Conservation (phyloP, 345 rosid species). For the Salix koriyanagi region DNA sequence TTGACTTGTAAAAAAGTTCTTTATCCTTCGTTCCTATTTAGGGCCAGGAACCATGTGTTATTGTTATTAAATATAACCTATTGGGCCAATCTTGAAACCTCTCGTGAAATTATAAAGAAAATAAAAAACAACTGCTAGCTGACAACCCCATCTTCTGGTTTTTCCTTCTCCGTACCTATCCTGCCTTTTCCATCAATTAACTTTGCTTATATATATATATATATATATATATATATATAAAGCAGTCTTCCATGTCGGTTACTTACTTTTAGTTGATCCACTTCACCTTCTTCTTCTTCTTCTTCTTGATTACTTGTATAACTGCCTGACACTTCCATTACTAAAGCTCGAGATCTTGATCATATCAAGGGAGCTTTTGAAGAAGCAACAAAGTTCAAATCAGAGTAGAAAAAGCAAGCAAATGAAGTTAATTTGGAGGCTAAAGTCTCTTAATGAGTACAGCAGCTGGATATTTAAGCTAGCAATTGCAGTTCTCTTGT, state of each 20-base stretch:
- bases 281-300: conserved; percentile 1
- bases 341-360: conserved; percentile 5
- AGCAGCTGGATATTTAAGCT: conserved; percentile 51
- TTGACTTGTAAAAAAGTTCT: too few species aligned
- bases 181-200: not conserved
- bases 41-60: too few species aligned
- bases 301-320: not conserved
- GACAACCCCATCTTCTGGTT: not conserved
- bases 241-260: conserved; percentile 4
- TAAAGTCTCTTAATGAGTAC: conserved; percentile 37
- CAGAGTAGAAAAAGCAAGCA: not conserved
- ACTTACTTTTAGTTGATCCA: not conserved
- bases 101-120: not conserved
- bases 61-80: too few species aligned
- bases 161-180: not conserved
- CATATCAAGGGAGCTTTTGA: not conserved
- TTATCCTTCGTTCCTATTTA: too few species aligned
- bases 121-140: not conserved
- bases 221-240: not conserved
- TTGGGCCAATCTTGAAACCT: too few species aligned
- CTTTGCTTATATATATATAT: not conserved
- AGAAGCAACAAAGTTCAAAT: not conserved
- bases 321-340: not conserved
- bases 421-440: conserved; percentile 53
- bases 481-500: conserved; percentile 39